phyloP scores from a whole-genome alignment of 768 basidiomycete species.

The Trametes punicea region DNA sequence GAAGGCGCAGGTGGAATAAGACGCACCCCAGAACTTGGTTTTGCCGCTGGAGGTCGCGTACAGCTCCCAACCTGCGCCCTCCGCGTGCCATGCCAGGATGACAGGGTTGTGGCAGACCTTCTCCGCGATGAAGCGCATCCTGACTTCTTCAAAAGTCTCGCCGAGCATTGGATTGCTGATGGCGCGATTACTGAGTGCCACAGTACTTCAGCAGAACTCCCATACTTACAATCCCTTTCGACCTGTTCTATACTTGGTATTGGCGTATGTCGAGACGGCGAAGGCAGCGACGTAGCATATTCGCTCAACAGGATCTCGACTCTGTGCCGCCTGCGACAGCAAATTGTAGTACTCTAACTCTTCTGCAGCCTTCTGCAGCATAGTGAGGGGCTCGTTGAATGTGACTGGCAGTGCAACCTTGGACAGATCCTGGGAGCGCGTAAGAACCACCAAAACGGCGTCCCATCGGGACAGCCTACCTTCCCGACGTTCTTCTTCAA shows the following conservation, averaged over 20 bases:
- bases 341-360: conserved; percentile 77
- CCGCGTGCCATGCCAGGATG: conserved; percentile 81
- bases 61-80: conserved; percentile 74
- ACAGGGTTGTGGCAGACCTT: conserved; percentile 86
- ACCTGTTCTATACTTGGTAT: conserved; percentile 74
- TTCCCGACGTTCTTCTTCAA: conserved; percentile 89
- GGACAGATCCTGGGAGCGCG: conserved; percentile 60
- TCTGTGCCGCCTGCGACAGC: conserved; percentile 59
- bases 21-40: conserved; percentile 88
- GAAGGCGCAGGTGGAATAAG: conserved; percentile 11
- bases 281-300: conserved; percentile 81
- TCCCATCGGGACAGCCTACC: conserved; percentile 37
- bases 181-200: background rate
- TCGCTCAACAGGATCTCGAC: conserved; percentile 58
- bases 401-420: conserved; percentile 83
- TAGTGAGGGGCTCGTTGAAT: conserved; percentile 85
- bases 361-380: conserved; percentile 80
- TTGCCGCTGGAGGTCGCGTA: conserved; percentile 75
- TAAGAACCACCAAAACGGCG: conserved; percentile 4
- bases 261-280: conserved; percentile 80
- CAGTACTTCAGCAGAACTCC: background rate
- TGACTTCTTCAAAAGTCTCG: conserved; percentile 82
- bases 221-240: conserved; percentile 81
- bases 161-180: conserved; percentile 81
- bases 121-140: conserved; percentile 82